phyloP scores from a whole-genome alignment of 1,284 basidiomycete species.

The Leccinum olivaceoglutinosum region DNA sequence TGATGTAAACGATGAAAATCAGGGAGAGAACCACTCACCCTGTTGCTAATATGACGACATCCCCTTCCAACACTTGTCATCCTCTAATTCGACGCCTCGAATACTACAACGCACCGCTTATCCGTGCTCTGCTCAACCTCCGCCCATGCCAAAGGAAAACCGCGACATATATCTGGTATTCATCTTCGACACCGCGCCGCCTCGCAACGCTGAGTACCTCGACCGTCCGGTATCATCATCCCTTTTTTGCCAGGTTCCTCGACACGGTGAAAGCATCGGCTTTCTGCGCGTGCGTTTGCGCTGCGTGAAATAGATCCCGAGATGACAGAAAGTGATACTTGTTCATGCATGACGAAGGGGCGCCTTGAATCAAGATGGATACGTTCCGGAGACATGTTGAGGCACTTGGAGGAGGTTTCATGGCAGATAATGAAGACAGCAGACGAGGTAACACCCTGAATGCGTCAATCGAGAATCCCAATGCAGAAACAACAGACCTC shows the following conservation, averaged over 20 bases:
- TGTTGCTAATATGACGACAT: too few species aligned
- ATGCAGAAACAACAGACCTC: not conserved
- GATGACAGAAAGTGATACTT: constrained; percentile 21
- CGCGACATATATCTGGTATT: constrained; percentile 26
- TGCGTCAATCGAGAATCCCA: constrained; percentile 3
- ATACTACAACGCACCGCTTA: constrained; percentile 8
- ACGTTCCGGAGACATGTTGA: constrained; percentile 27
- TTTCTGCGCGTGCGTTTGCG: constrained; percentile 26
- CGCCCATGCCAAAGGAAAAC: constrained; percentile 7
- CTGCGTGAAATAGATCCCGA: constrained; percentile 26
- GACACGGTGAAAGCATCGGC: constrained; percentile 22
- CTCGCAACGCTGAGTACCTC: constrained; percentile 15
- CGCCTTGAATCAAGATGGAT: constrained; percentile 11
- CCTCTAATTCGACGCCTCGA: too few species aligned
- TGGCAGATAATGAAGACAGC: constrained; percentile 13
- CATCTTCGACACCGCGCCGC: constrained; percentile 10
- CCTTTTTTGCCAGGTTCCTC: constrained; percentile 9
- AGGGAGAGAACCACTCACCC: too few species aligned
- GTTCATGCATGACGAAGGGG: constrained; percentile 17
- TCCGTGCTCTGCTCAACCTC: constrained; percentile 25
- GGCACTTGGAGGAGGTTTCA: constrained; percentile 17
- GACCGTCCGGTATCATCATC: constrained; percentile 24
- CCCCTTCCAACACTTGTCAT: too few species aligned
- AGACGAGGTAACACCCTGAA: constrained; percentile 8
- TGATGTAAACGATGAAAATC: too few species aligned